Conservation (phyloP, 805 yeast species). For the Kregervanrija delftensis region DNA sequence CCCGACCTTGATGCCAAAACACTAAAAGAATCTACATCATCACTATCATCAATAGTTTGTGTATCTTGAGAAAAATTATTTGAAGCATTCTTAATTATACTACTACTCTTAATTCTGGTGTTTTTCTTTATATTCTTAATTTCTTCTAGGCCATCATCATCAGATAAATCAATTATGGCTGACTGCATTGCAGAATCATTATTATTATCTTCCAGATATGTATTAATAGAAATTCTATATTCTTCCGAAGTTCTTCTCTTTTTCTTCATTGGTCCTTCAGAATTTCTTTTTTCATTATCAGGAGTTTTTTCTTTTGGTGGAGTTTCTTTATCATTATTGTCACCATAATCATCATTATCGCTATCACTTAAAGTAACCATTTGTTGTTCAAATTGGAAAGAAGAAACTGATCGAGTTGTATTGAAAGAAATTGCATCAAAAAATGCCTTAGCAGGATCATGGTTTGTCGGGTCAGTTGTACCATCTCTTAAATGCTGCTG, state of each 20-base stretch:
- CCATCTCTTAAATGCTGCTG: constrained; percentile 34
- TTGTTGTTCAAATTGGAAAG: constrained; percentile 19
- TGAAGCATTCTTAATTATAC: constrained; percentile 28
- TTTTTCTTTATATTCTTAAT: constrained; percentile 26
- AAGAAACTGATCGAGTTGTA: background rate
- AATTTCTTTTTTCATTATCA: constrained; percentile 7
- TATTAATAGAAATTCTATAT: background rate
- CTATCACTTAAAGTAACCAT: constrained; percentile 4
- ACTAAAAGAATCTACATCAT: constrained; percentile 14
- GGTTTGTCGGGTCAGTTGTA: constrained; percentile 3
- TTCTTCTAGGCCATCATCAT: constrained; percentile 29
- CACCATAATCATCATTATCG: constrained; percentile 17
- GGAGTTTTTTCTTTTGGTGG: constrained; percentile 1
- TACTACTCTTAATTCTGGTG: constrained; percentile 42
- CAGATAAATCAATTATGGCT: constrained; percentile 30
- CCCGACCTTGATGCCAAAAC: constrained; percentile 17
- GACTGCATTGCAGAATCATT: constrained; percentile 22
- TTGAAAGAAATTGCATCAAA: constrained; percentile 11
- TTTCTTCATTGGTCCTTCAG: constrained; percentile 18
- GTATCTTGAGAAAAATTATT: background rate
- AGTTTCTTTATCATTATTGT: constrained; percentile 21
- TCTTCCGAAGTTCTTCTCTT: constrained; percentile 27
- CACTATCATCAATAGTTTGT: constrained; percentile 1
- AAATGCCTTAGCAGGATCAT: constrained; percentile 11
- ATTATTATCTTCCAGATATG: constrained; percentile 21